phyloP scores from a whole-genome alignment of 129 eudicot species.

The Oenanthe sinensis region DNA sequence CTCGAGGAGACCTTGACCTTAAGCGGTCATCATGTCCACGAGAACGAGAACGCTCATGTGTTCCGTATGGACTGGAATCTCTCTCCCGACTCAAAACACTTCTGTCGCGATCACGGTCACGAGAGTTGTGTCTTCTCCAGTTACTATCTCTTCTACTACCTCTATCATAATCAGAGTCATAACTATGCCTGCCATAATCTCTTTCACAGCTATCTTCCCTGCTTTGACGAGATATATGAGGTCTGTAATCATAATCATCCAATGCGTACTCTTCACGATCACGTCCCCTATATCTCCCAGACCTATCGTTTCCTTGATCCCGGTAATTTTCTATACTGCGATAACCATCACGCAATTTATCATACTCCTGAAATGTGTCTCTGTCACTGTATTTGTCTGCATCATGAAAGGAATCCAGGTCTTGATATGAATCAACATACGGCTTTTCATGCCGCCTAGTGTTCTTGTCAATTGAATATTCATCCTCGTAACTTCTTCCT shows the following conservation, averaged over 20 bases:
- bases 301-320: constrained; percentile 45
- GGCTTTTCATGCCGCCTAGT: constrained; percentile 55
- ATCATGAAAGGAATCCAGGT: constrained; percentile 33
- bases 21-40: constrained; percentile 63
- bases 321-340: constrained; percentile 24
- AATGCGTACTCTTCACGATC: constrained; percentile 63
- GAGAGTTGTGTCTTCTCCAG: constrained; percentile 78
- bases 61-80: constrained; percentile 61
- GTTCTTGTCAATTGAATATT: constrained; percentile 59
- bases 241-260: constrained; percentile 81
- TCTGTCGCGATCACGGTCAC: constrained; percentile 78
- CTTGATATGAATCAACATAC: constrained; percentile 45
- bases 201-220: constrained; percentile 87
- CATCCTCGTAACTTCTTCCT: constrained; percentile 76
- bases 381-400: constrained; percentile 34
- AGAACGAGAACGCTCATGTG: constrained; percentile 69
- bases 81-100: constrained; percentile 68
- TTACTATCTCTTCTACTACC: constrained; percentile 74
- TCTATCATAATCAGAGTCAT: constrained; percentile 91
- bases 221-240: constrained; percentile 43
- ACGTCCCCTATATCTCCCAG: constrained; percentile 66
- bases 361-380: constrained; percentile 30
- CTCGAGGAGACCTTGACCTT: constrained; percentile 87
- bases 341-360: constrained; percentile 26
- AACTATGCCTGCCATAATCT: constrained; percentile 68